Evolutionary conservation across 495 filamentous ascomycete genomes (phyloP).

Genomic region (Penicillium mononematosum): DNA sequence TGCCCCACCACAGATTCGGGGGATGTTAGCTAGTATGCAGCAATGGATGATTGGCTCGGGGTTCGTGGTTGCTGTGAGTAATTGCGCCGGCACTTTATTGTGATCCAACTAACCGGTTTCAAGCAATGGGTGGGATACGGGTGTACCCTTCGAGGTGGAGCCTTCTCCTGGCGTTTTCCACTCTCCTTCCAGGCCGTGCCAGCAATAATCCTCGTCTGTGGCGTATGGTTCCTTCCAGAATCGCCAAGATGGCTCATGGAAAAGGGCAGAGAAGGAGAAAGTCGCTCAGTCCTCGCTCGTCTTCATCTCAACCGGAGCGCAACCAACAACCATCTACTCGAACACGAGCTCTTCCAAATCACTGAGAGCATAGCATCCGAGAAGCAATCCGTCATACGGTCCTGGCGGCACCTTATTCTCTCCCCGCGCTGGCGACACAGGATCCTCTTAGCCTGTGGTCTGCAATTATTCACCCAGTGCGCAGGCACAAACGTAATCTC

Average conservation of each 20-base stretch:
- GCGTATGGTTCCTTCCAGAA: constrained; percentile 54
- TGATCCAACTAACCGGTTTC: not conserved
- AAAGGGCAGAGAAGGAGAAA: constrained; percentile 47
- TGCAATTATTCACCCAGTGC: constrained; percentile 54
- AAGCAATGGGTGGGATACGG: constrained; percentile 54
- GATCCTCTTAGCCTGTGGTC: constrained; percentile 51
- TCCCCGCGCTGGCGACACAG: constrained; percentile 46
- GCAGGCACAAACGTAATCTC: constrained; percentile 55
- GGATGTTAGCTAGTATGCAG: constrained; percentile 30
- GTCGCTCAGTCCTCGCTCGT: constrained; percentile 37
- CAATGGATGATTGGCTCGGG: constrained; percentile 51
- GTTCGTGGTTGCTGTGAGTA: constrained; percentile 47
- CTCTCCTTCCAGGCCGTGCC: constrained; percentile 55
- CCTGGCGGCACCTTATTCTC: constrained; percentile 47
- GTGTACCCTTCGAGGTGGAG: constrained; percentile 45
- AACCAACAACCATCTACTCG: constrained; percentile 44
- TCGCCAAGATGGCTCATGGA: constrained; percentile 59
- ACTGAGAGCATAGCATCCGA: constrained; percentile 45
- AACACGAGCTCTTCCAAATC: constrained; percentile 48
- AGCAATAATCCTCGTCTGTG: constrained; percentile 46
- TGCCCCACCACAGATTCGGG: constrained; percentile 27
- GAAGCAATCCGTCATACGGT: constrained; percentile 27
- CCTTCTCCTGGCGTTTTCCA: constrained; percentile 56
- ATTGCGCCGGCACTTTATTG: constrained; percentile 16
- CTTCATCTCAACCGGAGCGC: constrained; percentile 43